These are phyloP conservation scores for Oemleria cerasiformis DNA, from an alignment of 306 rosid genomes.

Conservation along the genomic window DNA sequence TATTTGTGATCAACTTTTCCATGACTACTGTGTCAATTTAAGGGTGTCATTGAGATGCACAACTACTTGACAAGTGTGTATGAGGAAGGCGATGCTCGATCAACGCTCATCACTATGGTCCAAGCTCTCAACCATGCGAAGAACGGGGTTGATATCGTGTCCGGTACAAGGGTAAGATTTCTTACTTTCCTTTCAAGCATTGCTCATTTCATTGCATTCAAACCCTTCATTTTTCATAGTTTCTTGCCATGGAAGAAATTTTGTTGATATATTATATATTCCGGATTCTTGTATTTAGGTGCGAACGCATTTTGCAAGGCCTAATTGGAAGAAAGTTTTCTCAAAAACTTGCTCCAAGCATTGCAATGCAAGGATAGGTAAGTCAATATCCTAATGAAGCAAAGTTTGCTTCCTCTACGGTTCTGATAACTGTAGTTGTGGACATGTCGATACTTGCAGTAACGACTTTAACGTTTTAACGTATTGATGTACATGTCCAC, in stretches of 20 bases:
- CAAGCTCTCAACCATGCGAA: conserved; percentile 99
- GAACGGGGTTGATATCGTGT: conserved; percentile 96
- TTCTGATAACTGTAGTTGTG: no score
- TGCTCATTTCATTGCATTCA: background rate
- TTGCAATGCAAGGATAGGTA: conserved; percentile 81
- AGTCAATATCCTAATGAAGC: conserved; percentile 25
- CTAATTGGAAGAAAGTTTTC: conserved; percentile 99
- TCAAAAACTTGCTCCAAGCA: conserved; percentile 88
- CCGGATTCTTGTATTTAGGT: conserved; percentile 46
- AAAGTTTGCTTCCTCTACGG: background rate
- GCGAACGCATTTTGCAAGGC: conserved; percentile 98
- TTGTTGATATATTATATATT: background rate
- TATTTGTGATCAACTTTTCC: background rate
- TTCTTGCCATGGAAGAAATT: background rate
- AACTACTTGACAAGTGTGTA: conserved; percentile 98
- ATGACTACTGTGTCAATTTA: conserved; percentile 16
- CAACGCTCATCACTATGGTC: conserved; percentile 98
- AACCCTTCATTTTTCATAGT: background rate
- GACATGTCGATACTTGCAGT: no score
- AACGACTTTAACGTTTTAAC: no score
- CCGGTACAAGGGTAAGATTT: conserved; percentile 81
- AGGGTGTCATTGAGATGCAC: conserved; percentile 99
- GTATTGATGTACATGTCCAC: no score
- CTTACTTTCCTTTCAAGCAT: background rate
- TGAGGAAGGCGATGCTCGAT: conserved; percentile 98